Evolutionary conservation across 2,329 filamentous ascomycete genomes (phyloP), one percentile per base, ranked within the genome.

Genomic region (Colletotrichum graminicola): DNA sequence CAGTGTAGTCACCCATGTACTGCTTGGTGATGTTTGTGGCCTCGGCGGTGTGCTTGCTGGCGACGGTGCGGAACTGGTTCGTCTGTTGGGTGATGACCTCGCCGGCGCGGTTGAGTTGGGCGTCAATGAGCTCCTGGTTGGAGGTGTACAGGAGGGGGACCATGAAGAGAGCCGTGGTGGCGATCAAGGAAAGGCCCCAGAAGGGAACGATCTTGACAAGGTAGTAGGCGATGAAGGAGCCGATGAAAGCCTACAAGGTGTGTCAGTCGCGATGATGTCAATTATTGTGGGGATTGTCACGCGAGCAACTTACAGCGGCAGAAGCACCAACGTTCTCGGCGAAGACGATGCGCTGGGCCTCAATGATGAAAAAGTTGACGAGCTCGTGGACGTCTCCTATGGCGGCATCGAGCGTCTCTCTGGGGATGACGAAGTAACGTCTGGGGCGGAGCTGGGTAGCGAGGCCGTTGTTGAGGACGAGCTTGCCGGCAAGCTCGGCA

Each of bases 331-430:
- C 80, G 76, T 92, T 93, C 85, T 93, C 91, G 54, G 87, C 90
- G 75, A 90, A 93, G 67, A 92, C 77, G 75, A 93, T 88, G 73
- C 90, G 87, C 84, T 93, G 91, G 62, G 86, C 84, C 83, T 93
- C 91, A 68, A 93, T 91, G 73, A 92, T 85, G 76, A 92, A 90
- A 80, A 93, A 93, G 85, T 93, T 93, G 82, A 91, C 80, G 71
- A 93, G 85, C 81, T 92, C 90, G 77, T 92, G 88, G 51, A 90
- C 83, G 74, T 92, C 91, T 67, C 88, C 89, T 75, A 91, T 87
- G 74, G 90, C 75, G 68, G 82, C 79, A 76, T 92, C 88, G 49
- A 92, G 80, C 8, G 88, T 89, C 75, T 91, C 87, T 74, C 87
- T 86, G 12, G 90, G 87, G 52, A 93, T 80, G 6, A 89, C 91